phyloP scores from a whole-genome alignment of 2,329 filamentous ascomycete genomes.

The Zopfia rhizophila region DNA sequence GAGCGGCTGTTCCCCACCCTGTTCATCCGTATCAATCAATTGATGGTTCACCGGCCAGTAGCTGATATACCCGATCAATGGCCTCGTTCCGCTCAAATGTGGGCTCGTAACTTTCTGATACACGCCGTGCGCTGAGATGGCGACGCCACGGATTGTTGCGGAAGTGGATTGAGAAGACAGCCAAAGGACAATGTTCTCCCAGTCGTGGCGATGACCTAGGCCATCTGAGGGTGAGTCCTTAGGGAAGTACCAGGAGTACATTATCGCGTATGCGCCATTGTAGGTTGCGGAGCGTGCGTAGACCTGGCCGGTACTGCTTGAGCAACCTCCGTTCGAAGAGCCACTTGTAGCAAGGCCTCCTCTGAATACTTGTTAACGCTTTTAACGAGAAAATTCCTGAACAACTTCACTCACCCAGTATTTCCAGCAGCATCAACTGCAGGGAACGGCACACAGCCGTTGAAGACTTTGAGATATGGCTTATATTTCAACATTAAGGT shows the following conservation, averaged over 20 bases:
- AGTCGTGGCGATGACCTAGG: conserved; percentile 65
- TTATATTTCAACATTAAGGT: conserved; percentile 66
- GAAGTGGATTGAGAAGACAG: conserved; percentile 53
- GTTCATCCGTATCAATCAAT: conserved; percentile 52
- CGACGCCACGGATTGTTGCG: conserved; percentile 60
- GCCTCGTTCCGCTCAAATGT: conserved; percentile 54
- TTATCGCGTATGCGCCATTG: conserved; percentile 58
- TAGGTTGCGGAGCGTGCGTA: conserved; percentile 59
- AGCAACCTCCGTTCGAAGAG: conserved; percentile 52
- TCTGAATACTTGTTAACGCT: conserved; percentile 37
- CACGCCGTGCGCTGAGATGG: conserved; percentile 63
- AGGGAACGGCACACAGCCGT: conserved; percentile 72
- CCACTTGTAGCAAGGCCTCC: conserved; percentile 58
- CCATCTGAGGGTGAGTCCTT: conserved; percentile 59
- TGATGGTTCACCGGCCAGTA: conserved; percentile 62
- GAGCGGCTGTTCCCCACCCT: conserved; percentile 58
- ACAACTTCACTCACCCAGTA: conserved; percentile 63
- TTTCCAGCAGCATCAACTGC: conserved; percentile 68
- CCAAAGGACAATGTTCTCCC: conserved; percentile 67
- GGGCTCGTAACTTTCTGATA: conserved; percentile 58
- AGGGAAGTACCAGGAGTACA: conserved; percentile 65
- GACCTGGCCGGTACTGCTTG: conserved; percentile 60
- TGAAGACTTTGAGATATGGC: conserved; percentile 64
- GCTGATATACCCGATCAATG: conserved; percentile 62
- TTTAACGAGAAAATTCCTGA: not conserved